phyloP scores from a whole-genome alignment of 805 yeast species.

The Zygosaccharomyces bisporus region DNA sequence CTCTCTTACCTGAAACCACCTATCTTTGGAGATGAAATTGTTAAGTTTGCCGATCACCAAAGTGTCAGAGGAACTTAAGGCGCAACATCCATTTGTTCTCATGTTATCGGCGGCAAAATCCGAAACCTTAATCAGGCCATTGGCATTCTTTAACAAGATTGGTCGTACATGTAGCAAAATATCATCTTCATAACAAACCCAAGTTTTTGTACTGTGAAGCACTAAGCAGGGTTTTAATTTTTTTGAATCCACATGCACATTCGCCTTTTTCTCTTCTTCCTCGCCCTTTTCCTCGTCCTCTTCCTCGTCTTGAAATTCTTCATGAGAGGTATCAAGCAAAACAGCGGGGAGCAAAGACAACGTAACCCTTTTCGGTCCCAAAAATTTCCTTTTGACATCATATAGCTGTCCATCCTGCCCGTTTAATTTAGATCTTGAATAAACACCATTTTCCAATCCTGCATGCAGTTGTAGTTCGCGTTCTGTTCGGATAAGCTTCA shows the following conservation, averaged over 20 bases:
- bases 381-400: constrained; percentile 63
- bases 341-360: constrained; percentile 36
- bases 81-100: constrained; percentile 30
- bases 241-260: constrained; percentile 11
- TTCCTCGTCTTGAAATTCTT: constrained; percentile 37
- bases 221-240: constrained; percentile 24
- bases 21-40: constrained; percentile 19
- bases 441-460: constrained; percentile 83
- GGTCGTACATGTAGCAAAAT: constrained; percentile 30
- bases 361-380: constrained; percentile 65
- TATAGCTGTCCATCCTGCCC: constrained; percentile 54
- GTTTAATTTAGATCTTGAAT: constrained; percentile 60
- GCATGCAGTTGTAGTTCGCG: constrained; percentile 52
- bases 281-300: constrained; percentile 22
- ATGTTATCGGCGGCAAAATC: constrained; percentile 25
- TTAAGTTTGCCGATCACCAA: constrained; percentile 30
- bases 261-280: constrained; percentile 17
- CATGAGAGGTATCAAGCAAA: constrained; percentile 33
- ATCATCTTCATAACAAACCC: constrained; percentile 32
- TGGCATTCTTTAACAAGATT: constrained; percentile 21
- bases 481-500: constrained; percentile 27
- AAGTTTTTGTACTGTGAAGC: constrained; percentile 35
- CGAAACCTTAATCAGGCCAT: constrained; percentile 14
- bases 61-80: constrained; percentile 25
- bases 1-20: constrained; percentile 25